These are phyloP conservation scores for Penicillium olsonii DNA, from an alignment of 2,329 filamentous ascomycete genomes.

Conservation along the genomic window DNA sequence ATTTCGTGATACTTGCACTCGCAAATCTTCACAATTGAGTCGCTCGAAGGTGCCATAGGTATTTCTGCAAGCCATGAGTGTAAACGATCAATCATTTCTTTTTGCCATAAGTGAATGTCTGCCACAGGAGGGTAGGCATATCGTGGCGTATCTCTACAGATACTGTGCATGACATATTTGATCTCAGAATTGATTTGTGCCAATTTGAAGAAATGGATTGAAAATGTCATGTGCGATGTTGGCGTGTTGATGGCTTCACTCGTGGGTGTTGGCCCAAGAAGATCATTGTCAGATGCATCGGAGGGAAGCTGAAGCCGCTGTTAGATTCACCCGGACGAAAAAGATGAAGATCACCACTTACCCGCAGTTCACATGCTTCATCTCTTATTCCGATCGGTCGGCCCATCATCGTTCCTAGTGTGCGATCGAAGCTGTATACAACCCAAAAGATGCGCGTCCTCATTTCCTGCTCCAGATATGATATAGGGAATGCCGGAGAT, in stretches of 20 bases:
- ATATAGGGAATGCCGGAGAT: slow-evolving; percentile 40
- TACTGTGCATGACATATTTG: slow-evolving; percentile 59
- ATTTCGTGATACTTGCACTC: slow-evolving; percentile 52
- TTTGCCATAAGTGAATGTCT: slow-evolving; percentile 52
- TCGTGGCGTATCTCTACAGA: slow-evolving; percentile 48
- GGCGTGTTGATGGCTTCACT: neutral
- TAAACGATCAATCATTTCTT: slow-evolving; percentile 43
- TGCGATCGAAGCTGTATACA: slow-evolving; percentile 54
- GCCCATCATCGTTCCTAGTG: slow-evolving; percentile 58
- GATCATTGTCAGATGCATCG: slow-evolving; percentile 21
- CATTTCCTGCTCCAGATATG: slow-evolving; percentile 55
- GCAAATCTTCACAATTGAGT: slow-evolving; percentile 35
- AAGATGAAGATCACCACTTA: slow-evolving; percentile 24
- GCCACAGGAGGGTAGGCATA: slow-evolving; percentile 53
- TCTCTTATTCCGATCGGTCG: slow-evolving; percentile 57
- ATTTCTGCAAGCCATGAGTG: slow-evolving; percentile 45
- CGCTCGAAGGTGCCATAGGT: slow-evolving; percentile 25
- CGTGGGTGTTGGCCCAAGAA: slow-evolving; percentile 6
- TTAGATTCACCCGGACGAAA: slow-evolving; percentile 23
- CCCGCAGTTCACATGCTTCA: slow-evolving; percentile 56
- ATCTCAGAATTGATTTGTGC: slow-evolving; percentile 56
- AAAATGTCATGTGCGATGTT: slow-evolving; percentile 42
- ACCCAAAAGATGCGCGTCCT: slow-evolving; percentile 60
- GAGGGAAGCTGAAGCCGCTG: slow-evolving; percentile 16
- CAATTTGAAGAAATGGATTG: slow-evolving; percentile 51